Evolutionary conservation across 2,329 filamentous ascomycete genomes (phyloP).

Genomic region (Hypomyces perniciosus): DNA sequence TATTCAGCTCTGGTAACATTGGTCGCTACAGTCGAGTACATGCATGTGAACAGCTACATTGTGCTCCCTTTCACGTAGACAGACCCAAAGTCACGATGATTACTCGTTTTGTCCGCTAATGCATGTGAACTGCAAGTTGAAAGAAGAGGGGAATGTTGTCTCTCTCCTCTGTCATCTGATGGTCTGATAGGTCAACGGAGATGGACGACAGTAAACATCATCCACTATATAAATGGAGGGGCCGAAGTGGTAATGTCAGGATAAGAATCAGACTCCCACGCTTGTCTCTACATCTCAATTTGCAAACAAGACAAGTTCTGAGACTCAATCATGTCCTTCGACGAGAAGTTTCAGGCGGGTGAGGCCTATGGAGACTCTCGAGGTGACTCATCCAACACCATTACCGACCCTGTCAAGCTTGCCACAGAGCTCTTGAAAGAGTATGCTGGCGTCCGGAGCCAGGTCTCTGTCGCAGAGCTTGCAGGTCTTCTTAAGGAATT

Average conservation of each 20-base stretch:
- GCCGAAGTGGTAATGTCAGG: neutral
- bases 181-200: neutral
- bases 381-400: slow-evolving; percentile 20
- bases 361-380: slow-evolving; percentile 28
- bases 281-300: neutral
- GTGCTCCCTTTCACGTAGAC: neutral
- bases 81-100: no score
- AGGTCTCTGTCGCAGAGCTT: slow-evolving; percentile 24
- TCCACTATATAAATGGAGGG: neutral
- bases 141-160: neutral
- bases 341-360: slow-evolving; percentile 33
- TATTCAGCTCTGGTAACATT: neutral
- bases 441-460: slow-evolving; percentile 21
- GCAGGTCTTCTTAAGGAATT: slow-evolving; percentile 27
- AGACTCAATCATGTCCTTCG: slow-evolving; percentile 23
- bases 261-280: neutral
- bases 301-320: neutral
- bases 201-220: neutral
- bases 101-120: no score
- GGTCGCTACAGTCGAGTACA: neutral
- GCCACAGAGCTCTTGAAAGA: slow-evolving; percentile 29
- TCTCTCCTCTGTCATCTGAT: neutral
- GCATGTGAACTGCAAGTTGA: neutral
- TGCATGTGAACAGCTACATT: neutral
- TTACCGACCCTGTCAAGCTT: slow-evolving; percentile 29